Base-by-base conservation (phyloP, 371 early-diverging fungal genomes). In the Circinella umbellata region DNA sequence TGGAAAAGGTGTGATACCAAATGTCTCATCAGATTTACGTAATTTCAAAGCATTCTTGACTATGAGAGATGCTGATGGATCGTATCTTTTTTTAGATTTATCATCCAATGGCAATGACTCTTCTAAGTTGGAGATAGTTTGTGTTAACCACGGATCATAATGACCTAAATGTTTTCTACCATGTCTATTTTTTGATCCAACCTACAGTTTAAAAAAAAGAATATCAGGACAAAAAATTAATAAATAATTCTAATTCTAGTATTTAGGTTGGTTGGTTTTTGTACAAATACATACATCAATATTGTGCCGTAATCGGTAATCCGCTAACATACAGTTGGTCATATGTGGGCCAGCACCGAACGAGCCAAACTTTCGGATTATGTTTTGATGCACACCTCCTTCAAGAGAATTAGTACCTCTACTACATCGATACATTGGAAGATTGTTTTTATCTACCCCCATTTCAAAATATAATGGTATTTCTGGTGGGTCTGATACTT, bases 381-480 rank as follows among this genome's bases (percentile, higher is more conserved):
- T 57, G 14, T 57, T 57, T 6, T 57, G 57, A 57, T 57, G 57
- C 1, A 57, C 57, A n/a, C 57, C 5, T 6, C 57, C 57, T 57
- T 57, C 57, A 7, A 57, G 57, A 10, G 57, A 57, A n/a, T 57
- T 57, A 6, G 57, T 57, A 27, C 57, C 57, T 6, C 57, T 18
- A 4, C 57, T 57, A 34, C 57, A 57, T 0, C 57, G 34, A 14
- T 57, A 57, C 6, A 34, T 7, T 0, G 57, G 57, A 11, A 57
- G 27, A 8, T 27, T 27, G 4, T 57, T 1, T 7, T 14, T 11
- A 27, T 57, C 57, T 3, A 57, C 57, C 18, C 57, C 57, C 18
- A 27, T 34, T 57, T 57, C 27, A 34, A 57, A 57, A 5, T 57
- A 57, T 4, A 57, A n/a, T 3, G 57, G 27, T 5, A 57, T 57